phyloP scores from a whole-genome alignment of 805 yeast species.

The Blastobotrys terrestris region DNA sequence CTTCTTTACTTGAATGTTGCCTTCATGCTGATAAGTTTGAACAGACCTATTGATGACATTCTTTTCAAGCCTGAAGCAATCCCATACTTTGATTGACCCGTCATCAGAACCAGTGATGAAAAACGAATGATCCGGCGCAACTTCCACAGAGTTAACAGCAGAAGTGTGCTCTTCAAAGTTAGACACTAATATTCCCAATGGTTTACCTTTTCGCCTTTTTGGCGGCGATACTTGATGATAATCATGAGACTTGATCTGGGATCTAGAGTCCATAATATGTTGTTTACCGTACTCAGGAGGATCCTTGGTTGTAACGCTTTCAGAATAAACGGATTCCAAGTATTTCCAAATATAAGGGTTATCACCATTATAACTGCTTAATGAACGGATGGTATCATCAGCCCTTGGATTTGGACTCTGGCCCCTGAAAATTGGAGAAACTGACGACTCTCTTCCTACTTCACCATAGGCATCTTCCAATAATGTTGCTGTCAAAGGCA shows the following conservation, averaged over 20 bases:
- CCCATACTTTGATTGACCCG: constrained; percentile 78
- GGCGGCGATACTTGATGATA: not conserved
- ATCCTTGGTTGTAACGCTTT: constrained; percentile 47
- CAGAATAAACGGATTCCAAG: constrained; percentile 46
- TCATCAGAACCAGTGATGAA: constrained; percentile 74
- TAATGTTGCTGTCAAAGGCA: constrained; percentile 13
- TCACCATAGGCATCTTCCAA: constrained; percentile 19
- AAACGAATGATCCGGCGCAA: constrained; percentile 55
- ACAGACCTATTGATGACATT: constrained; percentile 39
- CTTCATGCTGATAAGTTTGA: constrained; percentile 21
- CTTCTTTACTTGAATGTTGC: constrained; percentile 21
- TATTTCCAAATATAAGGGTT: constrained; percentile 58
- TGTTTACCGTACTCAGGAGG: constrained; percentile 62
- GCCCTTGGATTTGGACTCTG: constrained; percentile 2
- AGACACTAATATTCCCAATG: constrained; percentile 53
- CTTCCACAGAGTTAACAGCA: constrained; percentile 50
- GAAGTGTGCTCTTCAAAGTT: constrained; percentile 58
- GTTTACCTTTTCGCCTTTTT: constrained; percentile 28
- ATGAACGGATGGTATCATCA: constrained; percentile 27
- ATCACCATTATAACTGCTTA: constrained; percentile 55
- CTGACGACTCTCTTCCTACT: constrained; percentile 8
- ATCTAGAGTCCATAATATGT: not conserved
- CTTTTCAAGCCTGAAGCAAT: constrained; percentile 53
- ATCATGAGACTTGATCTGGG: not conserved
- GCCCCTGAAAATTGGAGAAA: not conserved